Base-by-base conservation (phyloP, 192 early-diverging fungal genomes). In the Chytriomyces sp. region DNA sequence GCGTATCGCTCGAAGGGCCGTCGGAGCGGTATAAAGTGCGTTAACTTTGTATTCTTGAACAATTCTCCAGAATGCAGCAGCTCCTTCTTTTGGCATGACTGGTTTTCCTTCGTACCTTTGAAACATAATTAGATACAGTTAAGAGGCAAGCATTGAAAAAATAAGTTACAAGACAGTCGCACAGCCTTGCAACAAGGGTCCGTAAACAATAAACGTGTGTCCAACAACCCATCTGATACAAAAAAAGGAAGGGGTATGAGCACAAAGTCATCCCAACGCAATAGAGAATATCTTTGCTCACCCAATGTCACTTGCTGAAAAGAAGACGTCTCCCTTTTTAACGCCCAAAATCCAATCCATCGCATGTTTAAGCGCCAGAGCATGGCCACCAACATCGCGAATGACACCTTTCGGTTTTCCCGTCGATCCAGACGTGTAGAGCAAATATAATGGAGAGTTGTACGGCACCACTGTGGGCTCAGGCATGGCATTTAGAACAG, bases 301-400 rank as follows among this genome's bases (percentile, higher is more conserved):
- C 49, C 94, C 94, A 73, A 95, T 91, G 78, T 97, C 95, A 77
- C 89, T 91, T 8, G 94, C 91, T 7, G 91, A 87, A 79, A 94
- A 95, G 64, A 95, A 87, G 26, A 88, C 86, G 28, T 95, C 93
- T 5, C 93, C 92, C 7, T 90, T 88, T n/a, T 81, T 79, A 61
- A 93, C 67, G 7, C 91, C 91, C 72, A 93, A 90, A 62, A 96
- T 86, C 76, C 91, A 85, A 61, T 90, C 81, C 86, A 93, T 91
- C 16, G 91, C 89, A 77, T 88, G 94, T 44, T 81, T 81, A 46
- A 93, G 81, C 49, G 88, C 86, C 9, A 94, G 91, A 0, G 90
- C 91, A 77, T 95, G 91, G 6, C 93, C 93, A 1, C 86, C 86
- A 43, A 80, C 79, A 45, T 86, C 84, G 44, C 86, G 72, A n/a